Base-by-base conservation (phyloP, 208 protist genomes). In the Leptomonas seymouri region DNA sequence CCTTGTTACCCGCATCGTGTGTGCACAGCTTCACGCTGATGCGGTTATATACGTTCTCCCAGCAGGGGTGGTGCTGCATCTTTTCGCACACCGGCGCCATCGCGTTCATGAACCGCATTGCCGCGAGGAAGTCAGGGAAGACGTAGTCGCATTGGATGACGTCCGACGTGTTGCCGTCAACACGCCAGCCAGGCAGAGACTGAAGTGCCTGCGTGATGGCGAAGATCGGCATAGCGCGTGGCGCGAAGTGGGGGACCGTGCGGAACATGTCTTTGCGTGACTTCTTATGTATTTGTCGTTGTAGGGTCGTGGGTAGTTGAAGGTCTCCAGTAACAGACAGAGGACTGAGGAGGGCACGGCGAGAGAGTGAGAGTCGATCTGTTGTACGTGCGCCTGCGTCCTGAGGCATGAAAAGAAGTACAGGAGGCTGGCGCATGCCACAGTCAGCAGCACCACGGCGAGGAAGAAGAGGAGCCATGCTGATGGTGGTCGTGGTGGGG, bases 11-110 rank as follows among this genome's bases (percentile, higher is more conserved):
- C 30, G 85, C 93, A 66, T 98, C 96, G 67, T 99, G 98, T 21
- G 97, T 99, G 48, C 90, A 94, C 23, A 99, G 81, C n/a, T 80
- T 67, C 62, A 99, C 85, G 28, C 89, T 78, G 5, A 99, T 65
- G 49, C 84, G 87, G 69, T 98, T 98, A 78, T 98, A 98, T 23
- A 95, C 89, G 75, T 99, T 99, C 50, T 95, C 89, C 96, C 97
- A 99, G 67, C 81, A 66, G n/a, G 98, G 98, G 45, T 99, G 97
- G 68, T 99, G 98, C 54, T 96, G 80, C 78, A 87, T 80, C 67
- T 81, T 30, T 50, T 98, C 96, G 56, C 93, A 96, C 42, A 89
- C 75, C 0, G 78, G 76, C 28, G 85, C 93, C 41, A 93, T 78
- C 42, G 67, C 72, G 42, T 81, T 85, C 94, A 99, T 98, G 59